A percentile compares a stretch with the other conserved stretches of the same genome.
Conservation (phyloP, 192 early-diverging fungal genomes). For the Umbelopsis sp. region DNA sequence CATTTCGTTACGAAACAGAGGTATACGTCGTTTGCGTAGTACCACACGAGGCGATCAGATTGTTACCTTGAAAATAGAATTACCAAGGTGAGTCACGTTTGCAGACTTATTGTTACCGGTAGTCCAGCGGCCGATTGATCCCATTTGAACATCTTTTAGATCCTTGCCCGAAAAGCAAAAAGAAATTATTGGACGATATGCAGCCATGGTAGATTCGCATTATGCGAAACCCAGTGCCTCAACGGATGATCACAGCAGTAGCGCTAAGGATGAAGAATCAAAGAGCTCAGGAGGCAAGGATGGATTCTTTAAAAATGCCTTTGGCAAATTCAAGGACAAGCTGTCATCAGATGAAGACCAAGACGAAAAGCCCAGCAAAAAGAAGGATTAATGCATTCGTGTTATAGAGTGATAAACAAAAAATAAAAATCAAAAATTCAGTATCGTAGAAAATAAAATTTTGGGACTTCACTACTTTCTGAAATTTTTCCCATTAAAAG, state of each 20-base stretch:
- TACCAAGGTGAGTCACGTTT: slow-evolving; percentile 60
- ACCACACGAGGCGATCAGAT: slow-evolving; percentile 85
- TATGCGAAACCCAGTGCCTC: slow-evolving; percentile 24
- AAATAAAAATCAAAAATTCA: neutral
- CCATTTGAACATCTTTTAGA: slow-evolving; percentile 21
- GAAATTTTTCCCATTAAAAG: too few relatives aligned
- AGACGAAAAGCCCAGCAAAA: slow-evolving; percentile 25
- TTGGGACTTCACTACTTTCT: too few relatives aligned
- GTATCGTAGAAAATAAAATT: neutral
- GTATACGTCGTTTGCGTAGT: slow-evolving; percentile 64
- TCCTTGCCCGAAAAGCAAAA: slow-evolving; percentile 48
- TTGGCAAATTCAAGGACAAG: slow-evolving; percentile 58
- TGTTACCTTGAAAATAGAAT: slow-evolving; percentile 78
- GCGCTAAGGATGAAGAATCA: slow-evolving; percentile 5
- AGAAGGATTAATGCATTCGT: slow-evolving; percentile 27
- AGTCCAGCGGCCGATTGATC: neutral
- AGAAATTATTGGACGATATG: slow-evolving; percentile 66
- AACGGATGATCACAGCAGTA: slow-evolving; percentile 27
- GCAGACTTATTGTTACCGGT: neutral
- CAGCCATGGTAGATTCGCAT: slow-evolving; percentile 39
- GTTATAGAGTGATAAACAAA: neutral
- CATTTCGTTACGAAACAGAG: slow-evolving; percentile 76
- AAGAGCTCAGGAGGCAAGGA: slow-evolving; percentile 24
- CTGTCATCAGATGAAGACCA: slow-evolving; percentile 47
- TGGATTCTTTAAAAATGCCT: slow-evolving; percentile 65